phyloP scores from a whole-genome alignment of 257 asterid genomes.

The Capsicum baccatum region DNA sequence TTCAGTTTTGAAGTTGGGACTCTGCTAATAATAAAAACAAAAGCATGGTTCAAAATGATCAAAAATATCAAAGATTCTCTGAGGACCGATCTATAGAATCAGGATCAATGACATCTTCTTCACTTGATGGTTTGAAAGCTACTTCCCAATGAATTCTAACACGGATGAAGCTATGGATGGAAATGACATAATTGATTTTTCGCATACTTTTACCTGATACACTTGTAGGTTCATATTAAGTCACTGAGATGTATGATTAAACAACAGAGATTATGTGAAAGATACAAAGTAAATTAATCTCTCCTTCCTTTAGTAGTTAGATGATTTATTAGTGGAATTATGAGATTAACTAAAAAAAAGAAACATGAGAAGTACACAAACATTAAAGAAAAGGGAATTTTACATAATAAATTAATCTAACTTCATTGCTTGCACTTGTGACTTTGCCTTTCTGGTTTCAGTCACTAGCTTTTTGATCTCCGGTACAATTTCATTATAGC shows the following conservation, averaged over 20 bases:
- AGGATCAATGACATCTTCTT: conserved; percentile 39
- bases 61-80: conserved; percentile 1
- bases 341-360: background rate
- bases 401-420: background rate
- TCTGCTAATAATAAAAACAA: conserved; percentile 20
- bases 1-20: conserved; percentile 16
- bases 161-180: conserved; percentile 29
- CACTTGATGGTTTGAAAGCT: conserved; percentile 35
- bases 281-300: background rate
- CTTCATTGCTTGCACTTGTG: no score
- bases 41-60: conserved; percentile 29
- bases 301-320: background rate
- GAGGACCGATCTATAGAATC: conserved; percentile 31
- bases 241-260: background rate
- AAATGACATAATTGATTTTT: conserved; percentile 23
- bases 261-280: background rate
- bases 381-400: background rate
- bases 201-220: background rate
- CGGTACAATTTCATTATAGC: no score
- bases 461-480: no score
- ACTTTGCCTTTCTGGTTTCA: background rate
- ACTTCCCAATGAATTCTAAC: conserved; percentile 31
- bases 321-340: background rate
- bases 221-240: background rate
- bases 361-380: background rate